Evolutionary conservation across 106 monocot genomes (phyloP).

Genomic region (Posidonia australis): DNA sequence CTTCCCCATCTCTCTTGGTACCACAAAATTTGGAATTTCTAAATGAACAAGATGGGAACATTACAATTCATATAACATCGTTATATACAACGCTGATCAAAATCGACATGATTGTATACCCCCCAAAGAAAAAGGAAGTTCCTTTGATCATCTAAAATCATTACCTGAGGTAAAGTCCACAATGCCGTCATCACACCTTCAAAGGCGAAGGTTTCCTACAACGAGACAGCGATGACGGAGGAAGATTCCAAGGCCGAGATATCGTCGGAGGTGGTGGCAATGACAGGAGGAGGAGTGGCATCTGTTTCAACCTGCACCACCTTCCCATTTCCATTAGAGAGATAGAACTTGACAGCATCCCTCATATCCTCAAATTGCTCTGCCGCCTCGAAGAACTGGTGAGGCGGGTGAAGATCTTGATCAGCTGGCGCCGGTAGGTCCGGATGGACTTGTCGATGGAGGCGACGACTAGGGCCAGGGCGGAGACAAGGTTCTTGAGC

Average conservation of each 20-base stretch:
- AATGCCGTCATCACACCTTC: neutral
- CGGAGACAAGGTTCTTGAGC: conserved; percentile 15
- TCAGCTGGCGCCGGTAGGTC: conserved; percentile 56
- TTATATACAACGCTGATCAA: no score
- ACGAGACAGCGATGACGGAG: no score
- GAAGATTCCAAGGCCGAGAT: neutral
- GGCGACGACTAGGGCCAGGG: conserved; percentile 32
- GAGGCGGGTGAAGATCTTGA: conserved; percentile 42
- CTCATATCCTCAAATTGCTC: conserved; percentile 40
- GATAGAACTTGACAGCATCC: conserved; percentile 35
- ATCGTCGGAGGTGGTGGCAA: neutral
- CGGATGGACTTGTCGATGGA: conserved; percentile 57
- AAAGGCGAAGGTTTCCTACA: neutral
- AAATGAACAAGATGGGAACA: no score
- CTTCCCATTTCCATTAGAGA: neutral
- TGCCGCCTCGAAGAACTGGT: conserved; percentile 43
- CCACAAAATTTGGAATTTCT: no score
- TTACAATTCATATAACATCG: no score
- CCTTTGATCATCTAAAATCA: no score
- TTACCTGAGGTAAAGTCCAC: no score
- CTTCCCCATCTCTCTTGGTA: no score
- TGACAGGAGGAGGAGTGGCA: neutral
- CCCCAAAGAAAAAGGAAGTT: no score
- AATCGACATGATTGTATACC: no score
- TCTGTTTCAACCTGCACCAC: neutral